A percentile compares a stretch with the other conserved stretches of the same genome.
Conservation (phyloP, 2,329 filamentous ascomycete species). For the Aspergillus neoniger region DNA sequence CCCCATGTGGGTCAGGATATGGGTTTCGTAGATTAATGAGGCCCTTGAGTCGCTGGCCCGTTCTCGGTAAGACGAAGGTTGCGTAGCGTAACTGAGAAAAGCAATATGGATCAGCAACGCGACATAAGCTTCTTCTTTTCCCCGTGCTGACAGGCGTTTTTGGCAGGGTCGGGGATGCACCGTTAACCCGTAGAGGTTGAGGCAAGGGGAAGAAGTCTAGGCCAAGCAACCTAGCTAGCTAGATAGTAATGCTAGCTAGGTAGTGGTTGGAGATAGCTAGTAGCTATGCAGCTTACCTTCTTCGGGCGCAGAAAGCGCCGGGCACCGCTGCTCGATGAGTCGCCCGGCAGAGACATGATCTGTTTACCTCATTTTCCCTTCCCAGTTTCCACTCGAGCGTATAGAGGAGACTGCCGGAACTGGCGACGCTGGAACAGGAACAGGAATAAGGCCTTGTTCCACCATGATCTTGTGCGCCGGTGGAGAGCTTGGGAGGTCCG, state of each 20-base stretch:
- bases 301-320: conserved; percentile 37
- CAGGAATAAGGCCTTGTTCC: neutral
- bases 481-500: neutral
- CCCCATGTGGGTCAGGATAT: conserved; percentile 38
- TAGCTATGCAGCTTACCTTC: conserved; percentile 26
- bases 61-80: conserved; percentile 82
- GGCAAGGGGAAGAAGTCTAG: neutral
- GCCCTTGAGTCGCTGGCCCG: conserved; percentile 79
- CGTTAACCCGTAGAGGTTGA: neutral
- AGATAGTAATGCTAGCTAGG: neutral
- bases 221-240: neutral
- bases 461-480: neutral
- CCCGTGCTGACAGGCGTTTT: neutral
- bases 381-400: neutral
- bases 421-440: neutral
- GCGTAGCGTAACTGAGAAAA: conserved; percentile 69
- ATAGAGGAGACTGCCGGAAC: neutral
- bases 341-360: conserved; percentile 32
- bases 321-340: conserved; percentile 31
- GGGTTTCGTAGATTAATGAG: conserved; percentile 72
- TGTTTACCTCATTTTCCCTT: conserved; percentile 24
- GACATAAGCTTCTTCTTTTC: neutral
- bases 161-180: neutral
- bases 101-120: conserved; percentile 5
- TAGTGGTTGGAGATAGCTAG: neutral